phyloP scores from a whole-genome alignment of 768 basidiomycete genomes.

The Termitomyces sp. region DNA sequence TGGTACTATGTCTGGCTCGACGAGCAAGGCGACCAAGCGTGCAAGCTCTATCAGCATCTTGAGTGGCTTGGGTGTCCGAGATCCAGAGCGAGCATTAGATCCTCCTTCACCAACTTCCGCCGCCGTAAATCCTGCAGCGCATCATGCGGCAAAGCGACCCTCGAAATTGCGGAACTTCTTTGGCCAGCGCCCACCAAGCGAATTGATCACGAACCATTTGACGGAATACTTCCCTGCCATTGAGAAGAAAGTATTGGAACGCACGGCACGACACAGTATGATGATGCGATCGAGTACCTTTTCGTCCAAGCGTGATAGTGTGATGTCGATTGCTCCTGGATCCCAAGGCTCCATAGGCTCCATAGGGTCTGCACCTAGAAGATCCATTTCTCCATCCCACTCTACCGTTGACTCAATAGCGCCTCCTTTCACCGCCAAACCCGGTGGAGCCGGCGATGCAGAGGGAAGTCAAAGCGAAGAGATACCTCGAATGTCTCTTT shows the following conservation, averaged over 20 bases:
- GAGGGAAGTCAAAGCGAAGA: conserved; percentile 29
- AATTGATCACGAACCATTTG: conserved; percentile 92
- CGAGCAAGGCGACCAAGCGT: conserved; percentile 66
- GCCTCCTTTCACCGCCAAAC: conserved; percentile 35
- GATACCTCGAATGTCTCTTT: conserved; percentile 69
- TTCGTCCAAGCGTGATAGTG: conserved; percentile 39
- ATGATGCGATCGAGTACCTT: conserved; percentile 46
- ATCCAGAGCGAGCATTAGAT: conserved; percentile 64
- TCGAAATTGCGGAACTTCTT: conserved; percentile 92
- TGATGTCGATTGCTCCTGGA: conserved; percentile 41
- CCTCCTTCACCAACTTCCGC: conserved; percentile 47
- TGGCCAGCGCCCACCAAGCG: conserved; percentile 95
- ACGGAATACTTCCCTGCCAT: conserved; percentile 94
- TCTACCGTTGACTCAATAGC: conserved; percentile 43
- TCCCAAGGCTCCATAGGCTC: conserved; percentile 53
- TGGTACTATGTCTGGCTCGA: conserved; percentile 25
- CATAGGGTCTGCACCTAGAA: conserved; percentile 38
- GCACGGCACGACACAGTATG: conserved; percentile 88
- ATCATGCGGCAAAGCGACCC: conserved; percentile 39
- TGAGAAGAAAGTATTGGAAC: conserved; percentile 85
- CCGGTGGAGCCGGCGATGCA: conserved; percentile 13
- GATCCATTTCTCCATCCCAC: conserved; percentile 37
- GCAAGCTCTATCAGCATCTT: conserved; percentile 94
- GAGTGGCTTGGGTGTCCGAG: conserved; percentile 85
- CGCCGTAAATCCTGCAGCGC: conserved; percentile 26